Evolutionary conservation across 106 monocot species (phyloP).

Genomic region (Dioscorea dumetorum): DNA sequence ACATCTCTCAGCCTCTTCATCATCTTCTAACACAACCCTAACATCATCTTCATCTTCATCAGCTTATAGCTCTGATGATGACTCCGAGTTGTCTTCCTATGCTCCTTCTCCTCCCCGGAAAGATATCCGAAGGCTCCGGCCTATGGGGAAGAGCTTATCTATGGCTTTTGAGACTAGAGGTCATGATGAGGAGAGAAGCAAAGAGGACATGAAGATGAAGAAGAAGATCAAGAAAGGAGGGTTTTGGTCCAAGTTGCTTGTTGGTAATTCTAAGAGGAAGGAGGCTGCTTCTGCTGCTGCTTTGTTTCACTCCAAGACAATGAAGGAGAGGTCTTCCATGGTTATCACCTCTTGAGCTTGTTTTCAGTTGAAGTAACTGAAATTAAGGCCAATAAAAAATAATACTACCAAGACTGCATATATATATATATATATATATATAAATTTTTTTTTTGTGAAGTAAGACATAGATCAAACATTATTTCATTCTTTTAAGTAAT

Average conservation of each 20-base stretch:
- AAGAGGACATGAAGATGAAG: conserved; percentile 1
- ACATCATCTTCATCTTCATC: conserved; percentile 1
- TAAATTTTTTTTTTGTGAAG: too few species aligned
- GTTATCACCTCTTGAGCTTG: too few species aligned
- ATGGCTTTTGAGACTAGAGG: conserved; percentile 8
- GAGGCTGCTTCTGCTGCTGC: too few species aligned
- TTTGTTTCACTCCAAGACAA: conserved; percentile 33
- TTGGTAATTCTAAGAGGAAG: too few species aligned
- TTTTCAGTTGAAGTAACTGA: too few species aligned
- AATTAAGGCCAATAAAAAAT: too few species aligned
- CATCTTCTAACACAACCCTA: conserved; percentile 14
- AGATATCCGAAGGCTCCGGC: neutral
- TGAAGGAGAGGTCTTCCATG: conserved; percentile 34
- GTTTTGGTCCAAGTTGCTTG: conserved; percentile 29
- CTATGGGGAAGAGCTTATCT: conserved; percentile 28
- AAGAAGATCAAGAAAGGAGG: conserved; percentile 21
- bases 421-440: too few species aligned
- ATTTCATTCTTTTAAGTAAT: too few species aligned
- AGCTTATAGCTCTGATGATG: neutral
- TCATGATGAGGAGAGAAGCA: neutral
- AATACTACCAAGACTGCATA: too few species aligned
- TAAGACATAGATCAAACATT: too few species aligned
- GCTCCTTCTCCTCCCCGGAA: conserved; percentile 8
- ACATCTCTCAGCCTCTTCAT: conserved; percentile 31
- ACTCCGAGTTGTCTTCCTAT: neutral